Evolutionary conservation across 495 filamentous ascomycete genomes (phyloP), one percentile per base, ranked within the genome.

Genomic region (Halenospora varia): DNA sequence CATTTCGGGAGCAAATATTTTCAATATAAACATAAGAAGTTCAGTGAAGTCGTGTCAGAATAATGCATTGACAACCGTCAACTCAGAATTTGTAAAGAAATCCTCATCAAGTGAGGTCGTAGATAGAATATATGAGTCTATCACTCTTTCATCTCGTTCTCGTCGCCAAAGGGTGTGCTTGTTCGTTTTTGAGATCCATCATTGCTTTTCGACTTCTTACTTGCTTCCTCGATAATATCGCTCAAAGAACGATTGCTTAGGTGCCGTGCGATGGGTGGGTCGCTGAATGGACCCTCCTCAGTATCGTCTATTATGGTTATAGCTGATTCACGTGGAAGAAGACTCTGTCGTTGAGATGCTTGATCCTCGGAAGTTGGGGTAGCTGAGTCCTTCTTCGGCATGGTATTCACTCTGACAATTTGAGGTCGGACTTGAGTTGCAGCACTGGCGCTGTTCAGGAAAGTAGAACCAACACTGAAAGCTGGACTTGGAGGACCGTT

Each of bases 391-490:
- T 75, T 79, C 67, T 80, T 79, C 17, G 62, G 67, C 4, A 69
- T 73, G 51, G 73, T 79, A 19, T 75, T 73, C n/a, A 81, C 75
- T 23, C 76, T 74, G 15, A 83, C 72, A 49, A 82, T 72, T 64
- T 80, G 78, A 39, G 80, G 79, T 19, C 74, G 72, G 3, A 77
- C 75, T 10, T 75, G 75, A 3, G 75, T 80, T 3, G 79, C 81
- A 29, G 77, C 75, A 60, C 69, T 80, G 40, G 78, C 80, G 54
- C 78, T 81, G 69, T 83, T 85, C 51, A 87, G 64, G 70, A 87
- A 87, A 6, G 82, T 85, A 15, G 81, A 83, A 3, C 83, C 82
- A 45, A 87, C 79, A 65, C 80, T 84, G 65, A 86, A 86, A 35
- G 82, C 68, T 41, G 79, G 64, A 62, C 82, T 73, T 62, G 77